phyloP scores from a whole-genome alignment of 106 monocot genomes.

The Phalaenopsis aphrodite region DNA sequence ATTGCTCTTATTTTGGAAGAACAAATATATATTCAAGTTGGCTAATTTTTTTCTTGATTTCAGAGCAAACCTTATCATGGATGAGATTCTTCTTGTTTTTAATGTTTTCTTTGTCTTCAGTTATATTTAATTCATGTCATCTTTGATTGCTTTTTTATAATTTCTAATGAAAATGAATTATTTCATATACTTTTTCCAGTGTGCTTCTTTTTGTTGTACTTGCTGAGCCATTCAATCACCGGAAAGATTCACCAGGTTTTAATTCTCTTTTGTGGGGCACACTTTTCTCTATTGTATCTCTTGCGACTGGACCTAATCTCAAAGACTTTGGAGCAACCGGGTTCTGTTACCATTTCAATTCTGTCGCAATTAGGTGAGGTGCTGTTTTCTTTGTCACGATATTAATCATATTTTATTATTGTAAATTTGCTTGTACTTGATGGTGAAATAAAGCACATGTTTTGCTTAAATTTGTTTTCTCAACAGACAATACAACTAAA shows the following conservation, averaged over 20 bases:
- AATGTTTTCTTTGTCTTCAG: too few relatives aligned
- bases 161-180: not conserved
- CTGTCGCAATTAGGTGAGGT: conserved; percentile 68
- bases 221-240: conserved; percentile 73
- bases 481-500: too few relatives aligned
- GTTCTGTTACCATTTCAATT: conserved; percentile 43
- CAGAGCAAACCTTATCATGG: too few relatives aligned
- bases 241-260: conserved; percentile 61
- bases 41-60: too few relatives aligned
- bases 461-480: too few relatives aligned
- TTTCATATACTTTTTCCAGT: conserved; percentile 30
- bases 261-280: conserved; percentile 77
- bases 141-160: not conserved
- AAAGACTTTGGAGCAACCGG: conserved; percentile 44
- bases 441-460: too few relatives aligned
- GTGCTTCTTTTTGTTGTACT: conserved; percentile 73
- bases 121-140: too few relatives aligned
- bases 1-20: too few relatives aligned
- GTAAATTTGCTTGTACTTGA: not conserved
- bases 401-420: not conserved
- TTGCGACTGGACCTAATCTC: conserved; percentile 80
- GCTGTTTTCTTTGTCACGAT: not conserved
- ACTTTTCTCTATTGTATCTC: conserved; percentile 78
- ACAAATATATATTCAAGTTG: too few relatives aligned
- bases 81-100: too few relatives aligned